Base-by-base conservation (phyloP, 805 yeast species). In the Candida lessepsii region DNA sequence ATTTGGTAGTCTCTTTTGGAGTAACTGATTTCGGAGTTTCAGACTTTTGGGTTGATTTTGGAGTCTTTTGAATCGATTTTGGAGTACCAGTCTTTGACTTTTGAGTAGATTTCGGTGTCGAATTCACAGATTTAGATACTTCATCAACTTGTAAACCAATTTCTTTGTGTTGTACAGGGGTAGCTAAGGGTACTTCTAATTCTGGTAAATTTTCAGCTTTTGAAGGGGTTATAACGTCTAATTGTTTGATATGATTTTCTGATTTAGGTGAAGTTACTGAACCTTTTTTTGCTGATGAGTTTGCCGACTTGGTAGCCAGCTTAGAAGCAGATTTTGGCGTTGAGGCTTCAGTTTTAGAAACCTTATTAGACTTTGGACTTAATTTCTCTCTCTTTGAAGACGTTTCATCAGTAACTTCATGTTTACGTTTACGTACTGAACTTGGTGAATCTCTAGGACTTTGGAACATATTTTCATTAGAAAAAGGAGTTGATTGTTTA, bases 391-490 rank as follows among this genome's bases (percentile, higher is more conserved):
- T 32, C 27, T 19, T 35, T 20, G 27, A 15, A 15, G n/a, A 6
- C 14, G 20, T 27, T 13, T 20, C 19, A 14, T 9, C 20, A 30
- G n/a, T n/a, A n/a, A n/a, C n/a, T n/a, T 30, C 35, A 13, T 18
- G 18, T 31, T 38, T 38, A 38, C 37, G 41, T 11, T 37, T 37
- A 15, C 29, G 33, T 7, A 4, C 10, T 3, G 26, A 19, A 19
- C 11, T 14, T 21, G 29, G 29, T 5, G 29, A 28, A n/a, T 19
- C n/a, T 14, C 37, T 41, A 4, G 64, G 57, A 1, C 65, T 59
- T 43, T 67, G 73, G 47, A 65, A 67, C 3, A 64, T 58, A 43
- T 66, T 65, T 8, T 63, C 67, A 18, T 50, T 49, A 1, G 64
- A 51, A 44, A 67, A 63, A 16, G 52, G 40, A 35, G 45, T 37